Conservation (phyloP, 1,284 basidiomycete species). For the Apiotrichum domesticum region DNA sequence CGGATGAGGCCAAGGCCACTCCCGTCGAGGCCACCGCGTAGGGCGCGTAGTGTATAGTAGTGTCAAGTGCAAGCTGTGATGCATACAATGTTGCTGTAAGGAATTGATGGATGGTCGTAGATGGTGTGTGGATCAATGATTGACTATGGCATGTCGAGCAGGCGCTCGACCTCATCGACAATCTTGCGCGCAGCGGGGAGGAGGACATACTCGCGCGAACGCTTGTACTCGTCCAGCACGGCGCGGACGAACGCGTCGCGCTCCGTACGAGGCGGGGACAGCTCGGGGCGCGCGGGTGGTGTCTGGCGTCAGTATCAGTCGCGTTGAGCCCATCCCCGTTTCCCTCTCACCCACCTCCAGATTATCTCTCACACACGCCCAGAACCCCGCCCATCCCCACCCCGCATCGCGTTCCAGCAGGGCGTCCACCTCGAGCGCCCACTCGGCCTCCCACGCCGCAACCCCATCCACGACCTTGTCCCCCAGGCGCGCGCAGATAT, state of each 20-base stretch:
- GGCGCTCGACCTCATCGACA: slow-evolving; percentile 22
- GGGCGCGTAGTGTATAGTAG: not conserved
- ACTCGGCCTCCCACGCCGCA: slow-evolving; percentile 47
- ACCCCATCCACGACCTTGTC: slow-evolving; percentile 10
- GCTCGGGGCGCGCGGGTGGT: slow-evolving; percentile 19
- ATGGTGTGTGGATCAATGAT: not conserved
- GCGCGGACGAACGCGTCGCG: slow-evolving; percentile 20
- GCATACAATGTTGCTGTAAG: not conserved
- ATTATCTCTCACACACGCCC: slow-evolving; percentile 34
- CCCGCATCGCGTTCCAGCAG: slow-evolving; percentile 49
- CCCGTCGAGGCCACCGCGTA: not conserved
- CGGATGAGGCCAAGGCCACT: no score
- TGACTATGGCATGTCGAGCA: not conserved
- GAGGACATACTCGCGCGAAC: slow-evolving; percentile 25
- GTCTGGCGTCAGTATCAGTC: slow-evolving; percentile 10
- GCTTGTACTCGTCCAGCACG: slow-evolving; percentile 25
- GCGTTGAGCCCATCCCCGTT: no score
- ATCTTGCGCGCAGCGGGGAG: slow-evolving; percentile 18
- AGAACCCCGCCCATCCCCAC: slow-evolving; percentile 49
- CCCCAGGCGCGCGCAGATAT: slow-evolving; percentile 8
- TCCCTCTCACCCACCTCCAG: slow-evolving; percentile 24
- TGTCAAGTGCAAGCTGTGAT: not conserved
- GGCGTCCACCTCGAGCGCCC: slow-evolving; percentile 48
- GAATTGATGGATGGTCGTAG: not conserved
- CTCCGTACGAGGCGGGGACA: slow-evolving; percentile 21